Evolutionary conservation across 1,284 basidiomycete genomes (phyloP), one percentile per base, ranked within the genome.

Genomic region (Cryptococcus sp.): DNA sequence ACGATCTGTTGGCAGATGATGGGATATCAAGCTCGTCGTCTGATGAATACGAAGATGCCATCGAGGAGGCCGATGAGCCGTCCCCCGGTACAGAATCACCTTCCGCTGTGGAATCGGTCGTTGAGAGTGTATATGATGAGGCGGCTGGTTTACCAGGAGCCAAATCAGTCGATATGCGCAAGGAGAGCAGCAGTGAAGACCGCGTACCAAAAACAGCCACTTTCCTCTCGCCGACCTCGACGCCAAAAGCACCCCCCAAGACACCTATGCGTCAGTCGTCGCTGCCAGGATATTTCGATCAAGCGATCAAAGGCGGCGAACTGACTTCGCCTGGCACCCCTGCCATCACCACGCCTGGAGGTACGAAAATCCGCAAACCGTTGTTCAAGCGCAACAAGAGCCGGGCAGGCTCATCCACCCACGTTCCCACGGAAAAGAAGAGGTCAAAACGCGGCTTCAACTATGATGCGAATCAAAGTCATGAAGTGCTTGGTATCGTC

Each of bases 401-500:
- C 16, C 40, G 58, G 40, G 53, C 57, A 38, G 47, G 35, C 22
- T 60, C 61, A 5, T 50, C 53, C 8, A 59, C 16, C 10, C 38
- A 45, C 6, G 42, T 45, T 15, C 42, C 7, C 42, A 19, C 42
- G 42, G 42, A 45, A 22, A 70, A 62, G 60, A 65, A 71, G 65
- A 59, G 64, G 42, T 47, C 61, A 64, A 56, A 78, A 25, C 54
- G 77, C 54, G 80, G 80, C 38, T 92, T 84, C 77, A 87, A 88
- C 69, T 86, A 92, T 68, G 85, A 85, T 40, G 82, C 86, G 1
- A 83, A 73, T 51, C 70, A 72, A 50, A 76, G 78, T 20, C 83
- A 85, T 57, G 93, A 96, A 71, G 88, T 97, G 47, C 80, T 96
- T 3, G 95, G 96, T 1, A 93, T 99, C 60, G 93, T 96, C 48